phyloP scores from a whole-genome alignment of 2,329 filamentous ascomycete species.

The Epichloe typhina region DNA sequence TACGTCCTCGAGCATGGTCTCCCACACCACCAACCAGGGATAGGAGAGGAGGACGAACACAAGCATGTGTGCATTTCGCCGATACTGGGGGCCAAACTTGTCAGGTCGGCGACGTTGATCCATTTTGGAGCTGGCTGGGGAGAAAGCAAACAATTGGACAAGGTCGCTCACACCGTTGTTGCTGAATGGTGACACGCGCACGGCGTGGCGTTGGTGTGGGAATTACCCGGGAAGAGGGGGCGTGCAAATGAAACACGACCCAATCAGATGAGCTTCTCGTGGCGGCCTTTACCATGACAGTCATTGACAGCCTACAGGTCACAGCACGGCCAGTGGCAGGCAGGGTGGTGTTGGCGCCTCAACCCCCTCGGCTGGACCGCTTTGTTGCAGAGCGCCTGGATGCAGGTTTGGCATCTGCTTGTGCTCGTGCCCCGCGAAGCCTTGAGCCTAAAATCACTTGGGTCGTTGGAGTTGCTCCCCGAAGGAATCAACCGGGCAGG shows the following conservation, averaged over 20 bases:
- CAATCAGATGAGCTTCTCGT: neutral
- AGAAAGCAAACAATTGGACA: slow-evolving; percentile 6
- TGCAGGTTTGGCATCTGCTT: slow-evolving; percentile 2
- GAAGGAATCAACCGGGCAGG: neutral
- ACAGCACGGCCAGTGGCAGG: slow-evolving; percentile 2
- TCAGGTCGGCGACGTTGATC: neutral
- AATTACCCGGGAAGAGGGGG: neutral
- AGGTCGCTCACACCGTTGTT: slow-evolving; percentile 2
- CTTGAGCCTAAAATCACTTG: neutral
- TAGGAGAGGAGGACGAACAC: neutral
- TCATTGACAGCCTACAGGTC: neutral
- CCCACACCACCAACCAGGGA: neutral
- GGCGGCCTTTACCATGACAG: neutral
- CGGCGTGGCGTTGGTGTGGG: slow-evolving; percentile 5
- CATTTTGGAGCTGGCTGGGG: neutral
- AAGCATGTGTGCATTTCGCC: neutral
- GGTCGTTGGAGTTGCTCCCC: neutral
- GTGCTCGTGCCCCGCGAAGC: neutral
- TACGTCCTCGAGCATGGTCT: neutral
- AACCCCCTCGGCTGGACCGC: neutral
- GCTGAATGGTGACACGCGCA: slow-evolving; percentile 3
- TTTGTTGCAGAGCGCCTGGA: slow-evolving; percentile 1
- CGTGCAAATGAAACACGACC: neutral
- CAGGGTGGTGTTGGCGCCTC: neutral
- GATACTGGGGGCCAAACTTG: slow-evolving; percentile 1